Percentiles rank a stretch among this genome's conserved stretches.
These are phyloP conservation scores for Ceratocystis lukuohia DNA, from an alignment of 2,329 filamentous ascomycete species.

Conservation along the genomic window DNA sequence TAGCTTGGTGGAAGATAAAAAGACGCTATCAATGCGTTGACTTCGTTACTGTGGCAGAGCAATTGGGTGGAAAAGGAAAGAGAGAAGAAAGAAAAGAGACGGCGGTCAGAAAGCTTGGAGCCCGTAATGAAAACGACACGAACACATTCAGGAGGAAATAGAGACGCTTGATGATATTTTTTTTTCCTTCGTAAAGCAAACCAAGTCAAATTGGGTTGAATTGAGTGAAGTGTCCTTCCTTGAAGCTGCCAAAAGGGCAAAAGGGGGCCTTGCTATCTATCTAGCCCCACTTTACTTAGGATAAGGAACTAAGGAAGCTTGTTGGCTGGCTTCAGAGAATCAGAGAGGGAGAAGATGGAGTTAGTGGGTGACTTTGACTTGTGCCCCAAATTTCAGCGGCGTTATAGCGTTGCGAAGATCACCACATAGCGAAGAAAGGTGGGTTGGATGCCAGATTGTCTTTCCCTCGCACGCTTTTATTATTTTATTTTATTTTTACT, in stretches of 20 bases:
- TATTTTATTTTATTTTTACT: no score
- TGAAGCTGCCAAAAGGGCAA: slow-evolving; percentile 12
- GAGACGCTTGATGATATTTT: slow-evolving; percentile 12
- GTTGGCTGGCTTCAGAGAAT: neutral
- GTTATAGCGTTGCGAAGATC: neutral
- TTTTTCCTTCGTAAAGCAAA: neutral
- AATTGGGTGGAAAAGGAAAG: neutral
- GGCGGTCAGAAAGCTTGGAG: slow-evolving; percentile 11
- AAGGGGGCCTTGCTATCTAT: slow-evolving; percentile 10
- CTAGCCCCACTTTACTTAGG: slow-evolving; percentile 11
- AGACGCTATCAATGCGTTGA: slow-evolving; percentile 5
- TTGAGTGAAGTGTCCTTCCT: slow-evolving; percentile 16
- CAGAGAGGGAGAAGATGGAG: neutral
- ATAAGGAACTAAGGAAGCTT: neutral
- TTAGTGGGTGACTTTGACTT: neutral
- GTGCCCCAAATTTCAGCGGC: neutral
- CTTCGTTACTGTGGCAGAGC: slow-evolving; percentile 7
- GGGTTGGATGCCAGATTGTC: neutral
- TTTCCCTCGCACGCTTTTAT: no score
- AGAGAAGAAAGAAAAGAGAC: slow-evolving; percentile 9
- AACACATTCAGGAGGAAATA: slow-evolving; percentile 16
- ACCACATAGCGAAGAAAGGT: neutral
- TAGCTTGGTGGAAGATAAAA: neutral
- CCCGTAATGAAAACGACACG: slow-evolving; percentile 14
- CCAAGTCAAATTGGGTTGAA: slow-evolving; percentile 9